Percentiles rank a stretch among this genome's conserved stretches.
phyloP scores from a whole-genome alignment of 2,329 filamentous ascomycete species.

The Catunica adiposa region DNA sequence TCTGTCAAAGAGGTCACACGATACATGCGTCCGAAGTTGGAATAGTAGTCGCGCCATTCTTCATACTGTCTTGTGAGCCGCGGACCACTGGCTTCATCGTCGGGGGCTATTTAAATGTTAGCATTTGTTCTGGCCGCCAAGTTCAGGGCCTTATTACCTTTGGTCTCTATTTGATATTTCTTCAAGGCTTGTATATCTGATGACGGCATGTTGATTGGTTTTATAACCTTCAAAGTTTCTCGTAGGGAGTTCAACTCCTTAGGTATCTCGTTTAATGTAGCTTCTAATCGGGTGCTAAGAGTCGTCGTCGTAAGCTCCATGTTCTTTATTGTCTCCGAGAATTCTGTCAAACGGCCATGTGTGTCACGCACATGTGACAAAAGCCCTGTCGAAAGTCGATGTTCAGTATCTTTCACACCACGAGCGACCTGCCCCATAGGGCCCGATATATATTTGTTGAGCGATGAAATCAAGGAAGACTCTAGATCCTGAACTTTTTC shows the following conservation, averaged over 20 bases:
- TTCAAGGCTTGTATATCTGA: not conserved
- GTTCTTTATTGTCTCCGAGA: conserved; percentile 5
- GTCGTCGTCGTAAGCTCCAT: conserved; percentile 6
- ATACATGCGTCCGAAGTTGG: conserved; percentile 10
- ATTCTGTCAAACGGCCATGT: not conserved
- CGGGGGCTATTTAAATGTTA: not conserved
- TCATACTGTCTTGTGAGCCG: conserved; percentile 9
- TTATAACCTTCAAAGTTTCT: conserved; percentile 8
- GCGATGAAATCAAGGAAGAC: not conserved
- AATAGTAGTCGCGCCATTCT: conserved; percentile 13
- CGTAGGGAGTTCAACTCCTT: conserved; percentile 8
- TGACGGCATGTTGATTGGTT: not conserved
- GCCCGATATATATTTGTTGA: not conserved
- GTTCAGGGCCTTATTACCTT: not conserved
- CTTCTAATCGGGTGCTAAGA: conserved; percentile 5
- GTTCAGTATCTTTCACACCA: conserved; percentile 1
- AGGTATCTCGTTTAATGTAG: conserved; percentile 5
- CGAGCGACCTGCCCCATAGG: not conserved
- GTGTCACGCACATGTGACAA: conserved; percentile 7
- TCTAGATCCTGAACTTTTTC: conserved; percentile 10
- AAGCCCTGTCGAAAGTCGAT: conserved; percentile 8
- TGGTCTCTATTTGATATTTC: not conserved
- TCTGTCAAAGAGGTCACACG: conserved; percentile 11
- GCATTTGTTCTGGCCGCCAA: not conserved
- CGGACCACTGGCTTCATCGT: not conserved